These are phyloP conservation scores for Picea sitchensis DNA, from an alignment of 75 land plant genomes.

Conservation along the genomic window DNA sequence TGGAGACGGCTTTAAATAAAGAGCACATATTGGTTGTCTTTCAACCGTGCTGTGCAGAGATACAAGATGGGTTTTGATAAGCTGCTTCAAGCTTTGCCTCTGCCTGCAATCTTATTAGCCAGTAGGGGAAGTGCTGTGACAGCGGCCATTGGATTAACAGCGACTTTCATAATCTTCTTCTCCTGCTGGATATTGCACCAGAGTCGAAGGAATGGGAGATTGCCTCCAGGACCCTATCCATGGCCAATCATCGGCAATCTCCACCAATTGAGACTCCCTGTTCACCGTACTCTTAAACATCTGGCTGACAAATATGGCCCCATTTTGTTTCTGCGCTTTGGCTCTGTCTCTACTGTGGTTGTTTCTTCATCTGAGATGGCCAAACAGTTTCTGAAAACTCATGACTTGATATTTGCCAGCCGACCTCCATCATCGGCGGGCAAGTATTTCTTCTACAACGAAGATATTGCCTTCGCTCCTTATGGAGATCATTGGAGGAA, in stretches of 20 bases:
- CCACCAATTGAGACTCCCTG: conserved; percentile 4
- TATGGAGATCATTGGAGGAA: conserved; percentile 15
- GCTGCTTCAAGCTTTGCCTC: too few species aligned
- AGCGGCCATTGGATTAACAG: too few species aligned
- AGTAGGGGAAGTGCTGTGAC: too few species aligned
- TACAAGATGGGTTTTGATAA: too few species aligned
- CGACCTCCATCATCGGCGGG: neutral
- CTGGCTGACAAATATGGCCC: conserved; percentile 16
- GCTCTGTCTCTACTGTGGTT: conserved; percentile 6
- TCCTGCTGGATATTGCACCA: too few species aligned
- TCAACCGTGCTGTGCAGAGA: too few species aligned
- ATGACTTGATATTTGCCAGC: conserved; percentile 11
- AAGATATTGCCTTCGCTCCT: conserved; percentile 18
- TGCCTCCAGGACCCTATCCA: conserved; percentile 16
- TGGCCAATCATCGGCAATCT: conserved; percentile 18
- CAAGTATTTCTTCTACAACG: conserved; percentile 7
- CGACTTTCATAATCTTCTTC: too few species aligned
- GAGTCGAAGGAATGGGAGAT: too few species aligned
- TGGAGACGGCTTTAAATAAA: too few species aligned
- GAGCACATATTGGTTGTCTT: too few species aligned
- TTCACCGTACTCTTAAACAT: neutral
- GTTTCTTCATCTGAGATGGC: conserved; percentile 10
- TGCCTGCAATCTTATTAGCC: too few species aligned
- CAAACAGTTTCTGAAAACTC: conserved; percentile 14
- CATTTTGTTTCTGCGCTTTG: conserved; percentile 14